Evolutionary conservation across 768 basidiomycete species (phyloP).

Genomic region (Hebeloma cylindrosporum): DNA sequence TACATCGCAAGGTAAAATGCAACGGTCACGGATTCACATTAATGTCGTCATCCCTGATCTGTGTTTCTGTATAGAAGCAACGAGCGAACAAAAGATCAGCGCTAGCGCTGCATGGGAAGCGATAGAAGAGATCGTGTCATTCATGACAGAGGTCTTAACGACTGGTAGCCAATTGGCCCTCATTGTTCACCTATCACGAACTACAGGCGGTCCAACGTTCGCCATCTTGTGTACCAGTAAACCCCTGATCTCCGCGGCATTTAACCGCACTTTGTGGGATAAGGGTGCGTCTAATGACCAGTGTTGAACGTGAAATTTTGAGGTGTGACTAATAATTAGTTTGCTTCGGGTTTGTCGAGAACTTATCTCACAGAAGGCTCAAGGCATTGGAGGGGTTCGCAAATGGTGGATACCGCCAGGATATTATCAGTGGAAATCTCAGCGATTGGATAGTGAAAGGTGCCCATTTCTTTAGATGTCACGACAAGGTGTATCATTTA

Average conservation of each 20-base stretch:
- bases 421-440: conserved; percentile 39
- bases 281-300: conserved; percentile 22
- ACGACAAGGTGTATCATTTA: not conserved
- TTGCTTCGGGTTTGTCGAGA: conserved; percentile 29
- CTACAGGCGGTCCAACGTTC: conserved; percentile 34
- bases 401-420: conserved; percentile 30
- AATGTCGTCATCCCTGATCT: too few relatives aligned
- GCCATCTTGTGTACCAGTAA: conserved; percentile 34
- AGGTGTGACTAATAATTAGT: conserved; percentile 13
- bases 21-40: not conserved
- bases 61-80: conserved; percentile 25
- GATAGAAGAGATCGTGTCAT: conserved; percentile 24
- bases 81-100: conserved; percentile 18
- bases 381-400: conserved; percentile 31
- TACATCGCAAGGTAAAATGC: conserved; percentile 9
- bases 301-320: not conserved
- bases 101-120: conserved; percentile 26
- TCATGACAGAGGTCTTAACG: conserved; percentile 21
- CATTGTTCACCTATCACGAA: conserved; percentile 30
- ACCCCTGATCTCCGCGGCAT: conserved; percentile 26
- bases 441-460: conserved; percentile 31
- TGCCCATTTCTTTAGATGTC: conserved; percentile 9
- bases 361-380: conserved; percentile 30
- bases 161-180: conserved; percentile 30
- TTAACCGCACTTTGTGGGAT: conserved; percentile 26